Evolutionary conservation across 2,329 filamentous ascomycete species (phyloP).

Genomic region (Cladosporium sp.): DNA sequence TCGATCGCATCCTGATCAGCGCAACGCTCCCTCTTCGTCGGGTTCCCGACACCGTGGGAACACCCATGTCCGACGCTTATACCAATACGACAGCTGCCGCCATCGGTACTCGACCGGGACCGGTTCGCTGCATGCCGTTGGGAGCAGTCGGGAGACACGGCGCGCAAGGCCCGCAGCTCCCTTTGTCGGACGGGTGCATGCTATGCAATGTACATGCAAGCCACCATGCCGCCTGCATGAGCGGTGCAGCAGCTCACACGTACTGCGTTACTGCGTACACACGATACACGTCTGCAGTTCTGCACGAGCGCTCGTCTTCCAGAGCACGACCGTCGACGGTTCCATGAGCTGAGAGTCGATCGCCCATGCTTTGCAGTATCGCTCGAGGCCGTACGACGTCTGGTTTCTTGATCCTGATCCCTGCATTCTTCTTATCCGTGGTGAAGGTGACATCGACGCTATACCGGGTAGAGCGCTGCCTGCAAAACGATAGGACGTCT

Average conservation of each 20-base stretch:
- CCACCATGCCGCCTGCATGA: conserved; percentile 1
- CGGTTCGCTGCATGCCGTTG: conserved; percentile 1
- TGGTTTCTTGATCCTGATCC: neutral
- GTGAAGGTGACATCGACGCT: neutral
- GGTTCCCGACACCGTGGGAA: neutral
- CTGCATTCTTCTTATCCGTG: neutral
- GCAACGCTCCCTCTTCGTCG: neutral
- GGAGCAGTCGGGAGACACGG: neutral
- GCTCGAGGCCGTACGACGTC: neutral
- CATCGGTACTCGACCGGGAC: neutral
- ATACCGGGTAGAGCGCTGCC: neutral
- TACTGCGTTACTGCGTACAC: neutral
- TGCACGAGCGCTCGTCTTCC: neutral
- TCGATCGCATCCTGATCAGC: neutral
- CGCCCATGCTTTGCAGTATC: conserved; percentile 6
- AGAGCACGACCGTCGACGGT: neutral
- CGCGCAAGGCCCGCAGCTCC: neutral
- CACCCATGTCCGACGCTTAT: neutral
- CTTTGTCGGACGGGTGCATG: neutral
- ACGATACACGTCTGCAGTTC: neutral
- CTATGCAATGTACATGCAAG: neutral
- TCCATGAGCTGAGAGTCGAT: neutral
- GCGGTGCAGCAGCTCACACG: too few species aligned
- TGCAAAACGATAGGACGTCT: neutral
- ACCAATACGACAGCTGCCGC: neutral